A percentile compares a stretch with the other conserved stretches of the same genome.
Evolutionary conservation across 2,329 filamentous ascomycete genomes (phyloP).

Genomic region (Aspergillus vadensis): DNA sequence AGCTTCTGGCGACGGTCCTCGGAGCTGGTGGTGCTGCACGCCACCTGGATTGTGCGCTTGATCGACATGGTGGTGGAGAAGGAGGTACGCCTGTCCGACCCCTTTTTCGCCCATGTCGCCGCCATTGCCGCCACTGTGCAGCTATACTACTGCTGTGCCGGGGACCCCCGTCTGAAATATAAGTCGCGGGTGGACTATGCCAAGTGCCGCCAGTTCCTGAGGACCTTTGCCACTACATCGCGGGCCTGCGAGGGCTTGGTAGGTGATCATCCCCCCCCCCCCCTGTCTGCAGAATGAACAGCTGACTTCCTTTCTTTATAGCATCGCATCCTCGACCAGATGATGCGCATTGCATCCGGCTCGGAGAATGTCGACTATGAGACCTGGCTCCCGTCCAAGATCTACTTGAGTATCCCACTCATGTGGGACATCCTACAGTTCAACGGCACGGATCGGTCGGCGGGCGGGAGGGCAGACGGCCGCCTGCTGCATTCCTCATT

Average conservation of each 20-base stretch:
- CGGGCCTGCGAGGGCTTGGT: slow-evolving; percentile 52
- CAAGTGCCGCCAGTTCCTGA: slow-evolving; percentile 54
- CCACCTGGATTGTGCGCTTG: slow-evolving; percentile 58
- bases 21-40: slow-evolving; percentile 54
- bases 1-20: slow-evolving; percentile 58
- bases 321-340: slow-evolving; percentile 53
- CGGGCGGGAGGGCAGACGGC: slow-evolving; percentile 38
- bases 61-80: slow-evolving; percentile 59
- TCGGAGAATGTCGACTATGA: slow-evolving; percentile 51
- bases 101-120: slow-evolving; percentile 55
- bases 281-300: not conserved
- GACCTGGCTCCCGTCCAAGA: slow-evolving; percentile 57
- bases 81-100: slow-evolving; percentile 52
- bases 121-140: slow-evolving; percentile 58
- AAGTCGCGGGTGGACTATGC: slow-evolving; percentile 57
- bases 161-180: slow-evolving; percentile 51
- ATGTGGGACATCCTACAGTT: slow-evolving; percentile 58
- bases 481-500: slow-evolving; percentile 50
- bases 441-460: slow-evolving; percentile 39
- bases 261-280: slow-evolving; percentile 19
- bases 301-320: slow-evolving; percentile 25
- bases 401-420: slow-evolving; percentile 55
- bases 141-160: slow-evolving; percentile 57
- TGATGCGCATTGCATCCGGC: slow-evolving; percentile 54
- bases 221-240: slow-evolving; percentile 52